Evolutionary conservation across 352 stramenopile species (phyloP).

Genomic region (Globisporangium uncinulatum): DNA sequence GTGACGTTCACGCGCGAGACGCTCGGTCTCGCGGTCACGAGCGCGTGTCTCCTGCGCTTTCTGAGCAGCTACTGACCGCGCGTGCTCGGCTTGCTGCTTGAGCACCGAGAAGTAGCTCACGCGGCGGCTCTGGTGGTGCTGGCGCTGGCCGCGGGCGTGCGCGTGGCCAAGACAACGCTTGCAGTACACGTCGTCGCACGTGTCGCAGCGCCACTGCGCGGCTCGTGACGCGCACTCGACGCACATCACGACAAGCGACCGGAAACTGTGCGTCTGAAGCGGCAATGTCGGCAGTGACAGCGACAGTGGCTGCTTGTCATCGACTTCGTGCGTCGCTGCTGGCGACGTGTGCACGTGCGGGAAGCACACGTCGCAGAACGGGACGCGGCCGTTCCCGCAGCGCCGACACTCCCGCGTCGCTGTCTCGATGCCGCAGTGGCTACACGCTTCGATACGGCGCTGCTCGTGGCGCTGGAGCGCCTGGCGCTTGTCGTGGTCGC

Average conservation of each 20-base stretch:
- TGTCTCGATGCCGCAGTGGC: constrained; percentile 45
- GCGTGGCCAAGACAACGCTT: constrained; percentile 55
- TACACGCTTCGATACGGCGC: constrained; percentile 35
- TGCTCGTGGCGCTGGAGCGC: constrained; percentile 39
- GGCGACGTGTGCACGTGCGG: constrained; percentile 33
- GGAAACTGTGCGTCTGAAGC: constrained; percentile 27
- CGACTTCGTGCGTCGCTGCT: neutral
- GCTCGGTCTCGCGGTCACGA: constrained; percentile 22
- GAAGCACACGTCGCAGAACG: constrained; percentile 68
- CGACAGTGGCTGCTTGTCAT: neutral
- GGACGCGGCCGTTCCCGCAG: constrained; percentile 57
- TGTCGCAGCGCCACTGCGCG: constrained; percentile 61
- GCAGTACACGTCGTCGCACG: constrained; percentile 59
- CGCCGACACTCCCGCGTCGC: constrained; percentile 58
- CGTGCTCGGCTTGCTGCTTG: constrained; percentile 35
- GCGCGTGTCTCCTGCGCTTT: constrained; percentile 27
- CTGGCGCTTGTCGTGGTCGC: constrained; percentile 47
- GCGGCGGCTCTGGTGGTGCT: constrained; percentile 45
- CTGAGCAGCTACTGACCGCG: constrained; percentile 23
- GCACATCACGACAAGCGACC: constrained; percentile 59
- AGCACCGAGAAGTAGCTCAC: constrained; percentile 70
- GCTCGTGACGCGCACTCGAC: constrained; percentile 44
- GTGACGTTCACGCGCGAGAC: constrained; percentile 13
- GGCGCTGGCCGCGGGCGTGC: constrained; percentile 52
- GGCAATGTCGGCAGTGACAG: neutral